These are phyloP conservation scores for Gynochthodes officinalis DNA, from an alignment of 257 asterid genomes.

Conservation along the genomic window DNA sequence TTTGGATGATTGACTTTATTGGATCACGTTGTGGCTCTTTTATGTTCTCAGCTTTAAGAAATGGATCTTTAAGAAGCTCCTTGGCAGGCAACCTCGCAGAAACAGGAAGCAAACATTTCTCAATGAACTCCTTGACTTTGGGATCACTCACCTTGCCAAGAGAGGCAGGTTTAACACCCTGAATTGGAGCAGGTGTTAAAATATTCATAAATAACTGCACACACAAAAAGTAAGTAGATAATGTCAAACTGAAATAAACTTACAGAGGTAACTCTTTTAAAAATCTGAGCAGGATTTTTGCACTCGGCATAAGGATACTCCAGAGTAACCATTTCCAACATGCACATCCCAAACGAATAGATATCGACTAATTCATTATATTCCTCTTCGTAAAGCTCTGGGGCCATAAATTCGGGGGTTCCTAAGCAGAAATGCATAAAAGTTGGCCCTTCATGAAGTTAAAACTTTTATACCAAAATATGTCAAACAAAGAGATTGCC, in stretches of 20 bases:
- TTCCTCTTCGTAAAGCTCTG: constrained; percentile 81
- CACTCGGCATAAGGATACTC: constrained; percentile 81
- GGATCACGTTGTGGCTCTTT: constrained; percentile 29
- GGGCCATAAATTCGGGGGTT: constrained; percentile 77
- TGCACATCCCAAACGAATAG: constrained; percentile 80
- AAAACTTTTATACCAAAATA: background rate
- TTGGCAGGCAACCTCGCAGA: constrained; percentile 59
- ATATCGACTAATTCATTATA: constrained; percentile 73
- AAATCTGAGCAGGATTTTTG: constrained; percentile 75
- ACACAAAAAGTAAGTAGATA: background rate
- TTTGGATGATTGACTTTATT: constrained; percentile 30
- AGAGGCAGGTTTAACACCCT: constrained; percentile 78
- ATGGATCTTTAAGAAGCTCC: constrained; percentile 70
- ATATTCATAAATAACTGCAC: background rate
- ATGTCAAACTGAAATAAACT: constrained; percentile 19
- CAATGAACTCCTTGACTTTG: constrained; percentile 58
- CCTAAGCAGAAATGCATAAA: constrained; percentile 20
- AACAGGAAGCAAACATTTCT: constrained; percentile 64
- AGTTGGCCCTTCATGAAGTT: constrained; percentile 6
- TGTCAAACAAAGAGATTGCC: background rate
- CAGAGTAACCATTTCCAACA: constrained; percentile 67
- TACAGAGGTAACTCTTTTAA: constrained; percentile 61
- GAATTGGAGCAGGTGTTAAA: constrained; percentile 11
- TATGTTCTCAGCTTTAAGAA: constrained; percentile 41
- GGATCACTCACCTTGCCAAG: constrained; percentile 47